A percentile compares a stretch with the other conserved stretches of the same genome.
Evolutionary conservation across 352 stramenopile species (phyloP).

Genomic region (Phytophthora uliginosa): DNA sequence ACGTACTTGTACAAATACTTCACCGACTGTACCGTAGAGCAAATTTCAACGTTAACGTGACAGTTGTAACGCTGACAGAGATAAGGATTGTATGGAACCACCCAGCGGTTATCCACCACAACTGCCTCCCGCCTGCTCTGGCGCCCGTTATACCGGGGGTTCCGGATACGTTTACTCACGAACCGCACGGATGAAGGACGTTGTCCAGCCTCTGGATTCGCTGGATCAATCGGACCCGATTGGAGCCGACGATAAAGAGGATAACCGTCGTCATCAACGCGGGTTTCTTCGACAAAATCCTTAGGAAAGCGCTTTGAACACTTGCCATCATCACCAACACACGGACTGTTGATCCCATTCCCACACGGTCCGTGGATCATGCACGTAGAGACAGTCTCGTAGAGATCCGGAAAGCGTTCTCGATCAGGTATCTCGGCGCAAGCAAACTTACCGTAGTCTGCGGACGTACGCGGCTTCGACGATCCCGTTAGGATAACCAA

Average conservation of each 20-base stretch:
- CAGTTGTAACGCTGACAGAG: conserved; percentile 57
- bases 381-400: conserved; percentile 13
- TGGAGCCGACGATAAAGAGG: conserved; percentile 6
- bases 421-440: conserved; percentile 31
- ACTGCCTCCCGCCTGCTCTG: background rate
- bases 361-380: conserved; percentile 31
- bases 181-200: background rate
- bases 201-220: no score
- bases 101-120: conserved; percentile 40
- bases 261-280: conserved; percentile 15
- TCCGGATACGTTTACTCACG: background rate
- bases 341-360: conserved; percentile 2
- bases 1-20: conserved; percentile 81
- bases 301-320: conserved; percentile 43
- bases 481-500: conserved; percentile 51
- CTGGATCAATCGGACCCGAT: background rate
- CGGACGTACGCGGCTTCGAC: conserved; percentile 14
- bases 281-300: conserved; percentile 12
- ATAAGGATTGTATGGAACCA: conserved; percentile 72
- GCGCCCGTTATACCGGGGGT: background rate
- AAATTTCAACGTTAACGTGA: conserved; percentile 71
- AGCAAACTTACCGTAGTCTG: conserved; percentile 29
- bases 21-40: conserved; percentile 36
- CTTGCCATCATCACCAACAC: conserved; percentile 26
- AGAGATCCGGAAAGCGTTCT: background rate